Evolutionary conservation across 441 rosid genomes (phyloP), one percentile per base, ranked within the genome.

Genomic region (Gossypium lobatum): DNA sequence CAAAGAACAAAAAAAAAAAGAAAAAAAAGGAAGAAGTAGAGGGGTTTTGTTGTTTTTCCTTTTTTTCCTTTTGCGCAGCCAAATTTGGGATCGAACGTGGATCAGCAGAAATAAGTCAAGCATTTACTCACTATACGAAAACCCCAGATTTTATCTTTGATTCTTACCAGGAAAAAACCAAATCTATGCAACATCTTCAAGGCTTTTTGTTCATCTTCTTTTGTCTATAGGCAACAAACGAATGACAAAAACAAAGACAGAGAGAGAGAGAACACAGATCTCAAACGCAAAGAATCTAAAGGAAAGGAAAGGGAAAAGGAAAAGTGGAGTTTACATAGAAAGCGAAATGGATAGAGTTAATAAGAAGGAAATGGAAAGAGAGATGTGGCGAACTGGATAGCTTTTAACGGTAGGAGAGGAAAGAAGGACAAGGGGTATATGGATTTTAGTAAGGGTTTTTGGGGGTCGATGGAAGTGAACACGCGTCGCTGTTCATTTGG

Each of bases 81-180:
- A 83, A 78, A 79, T 78, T 80, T 76, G 77, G 69, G 84, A 83
- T 31, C 84, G 81, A 55, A 75, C 66, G 61, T 72, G 83, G 46
- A 79, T 76, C 73, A 79, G 68, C 76, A 84, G 6, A 75, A 82
- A 78, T 16, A 65, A 79, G 75, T 76, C 78, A 67, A 78, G 62
- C 80, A 80, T 77, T 67, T 65, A 73, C 63, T 62, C 17, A 8
- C 21, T 26, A 60, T 34, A 50, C 21, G 9, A 59, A 72, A 76
- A 23, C 76, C 70, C 63, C 48, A 73, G 45, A 48, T 72, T 21
- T 75, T 50, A 58, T 23, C 11, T 65, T n/a, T 42, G 23, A 73
- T 53, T 61, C 80, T 79, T 73, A 82, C 83, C 85, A 42, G 79
- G 79, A 52, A 50, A 67, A 67, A 70, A 25, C 21, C 13, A 59